A percentile compares a stretch with the other conserved stretches of the same genome.
Conservation (phyloP, 768 basidiomycete genomes). For the Lenzites betulinus region DNA sequence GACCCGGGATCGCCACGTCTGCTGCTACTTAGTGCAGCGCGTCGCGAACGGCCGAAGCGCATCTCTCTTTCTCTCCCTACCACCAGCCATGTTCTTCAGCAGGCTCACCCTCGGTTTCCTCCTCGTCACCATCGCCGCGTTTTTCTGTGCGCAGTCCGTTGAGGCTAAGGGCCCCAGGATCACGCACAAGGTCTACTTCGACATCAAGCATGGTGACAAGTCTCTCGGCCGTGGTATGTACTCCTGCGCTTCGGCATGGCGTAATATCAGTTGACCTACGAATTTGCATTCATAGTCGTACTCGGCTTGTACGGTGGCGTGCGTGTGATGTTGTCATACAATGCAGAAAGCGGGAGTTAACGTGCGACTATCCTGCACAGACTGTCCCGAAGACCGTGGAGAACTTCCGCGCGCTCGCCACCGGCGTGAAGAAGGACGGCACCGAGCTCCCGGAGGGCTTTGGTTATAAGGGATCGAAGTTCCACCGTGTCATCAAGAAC, state of each 20-base stretch:
- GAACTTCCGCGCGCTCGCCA: conserved; percentile 94
- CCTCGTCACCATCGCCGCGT: conserved; percentile 61
- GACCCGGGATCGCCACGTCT: conserved; percentile 22
- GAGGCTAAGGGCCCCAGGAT: conserved; percentile 90
- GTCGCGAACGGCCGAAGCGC: neutral
- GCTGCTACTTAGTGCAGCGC: neutral
- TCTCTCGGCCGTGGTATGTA: conserved; percentile 78
- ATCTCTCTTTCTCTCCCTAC: conserved; percentile 1
- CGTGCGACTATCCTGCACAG: conserved; percentile 38
- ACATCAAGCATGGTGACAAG: conserved; percentile 90
- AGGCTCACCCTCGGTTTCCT: conserved; percentile 63
- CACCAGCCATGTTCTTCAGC: conserved; percentile 53
- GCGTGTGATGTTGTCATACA: conserved; percentile 15
- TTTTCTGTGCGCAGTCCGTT: conserved; percentile 70
- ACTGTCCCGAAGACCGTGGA: conserved; percentile 96
- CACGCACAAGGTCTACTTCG: conserved; percentile 93
- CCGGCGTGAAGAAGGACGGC: conserved; percentile 80
- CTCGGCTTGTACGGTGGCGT: conserved; percentile 92
- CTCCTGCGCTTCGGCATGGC: neutral
- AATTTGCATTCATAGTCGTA: conserved; percentile 50
- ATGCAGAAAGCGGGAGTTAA: neutral
- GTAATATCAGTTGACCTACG: conserved; percentile 16
- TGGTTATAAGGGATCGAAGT: conserved; percentile 94
- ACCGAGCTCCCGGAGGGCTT: conserved; percentile 66
- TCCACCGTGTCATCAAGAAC: conserved; percentile 94